A percentile compares a stretch with the other conserved stretches of the same genome.
Conservation (phyloP, 495 filamentous ascomycete species). For the Tuber umbilicatum region DNA sequence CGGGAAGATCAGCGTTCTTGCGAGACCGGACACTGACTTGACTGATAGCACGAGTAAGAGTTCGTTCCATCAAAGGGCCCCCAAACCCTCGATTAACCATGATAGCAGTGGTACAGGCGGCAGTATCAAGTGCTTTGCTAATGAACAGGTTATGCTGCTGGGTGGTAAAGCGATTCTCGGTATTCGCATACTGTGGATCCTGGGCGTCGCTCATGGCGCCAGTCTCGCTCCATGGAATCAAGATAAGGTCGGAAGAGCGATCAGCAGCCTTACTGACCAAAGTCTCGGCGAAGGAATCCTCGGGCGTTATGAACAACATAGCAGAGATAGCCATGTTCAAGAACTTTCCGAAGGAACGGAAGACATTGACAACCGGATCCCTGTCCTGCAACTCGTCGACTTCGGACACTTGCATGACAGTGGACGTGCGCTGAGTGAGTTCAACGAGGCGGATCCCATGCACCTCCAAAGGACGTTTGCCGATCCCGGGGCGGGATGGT, state of each 20-base stretch:
- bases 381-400: constrained; percentile 65
- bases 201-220: constrained; percentile 62
- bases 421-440: constrained; percentile 85
- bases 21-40: constrained; percentile 45
- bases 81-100: constrained; percentile 72
- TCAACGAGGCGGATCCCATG: constrained; percentile 81
- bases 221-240: constrained; percentile 89
- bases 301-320: constrained; percentile 67
- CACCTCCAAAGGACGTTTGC: constrained; percentile 60
- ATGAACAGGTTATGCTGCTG: constrained; percentile 61
- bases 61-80: constrained; percentile 45
- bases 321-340: constrained; percentile 79
- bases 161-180: constrained; percentile 50
- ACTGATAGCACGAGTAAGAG: constrained; percentile 41
- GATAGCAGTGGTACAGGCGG: constrained; percentile 66
- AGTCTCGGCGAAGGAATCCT: constrained; percentile 69
- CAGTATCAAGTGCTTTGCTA: constrained; percentile 53
- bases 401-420: constrained; percentile 90
- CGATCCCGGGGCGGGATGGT: constrained; percentile 24
- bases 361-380: constrained; percentile 89
- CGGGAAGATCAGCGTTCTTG: constrained; percentile 49
- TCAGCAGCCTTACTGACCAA: constrained; percentile 62
- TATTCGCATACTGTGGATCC: constrained; percentile 21
- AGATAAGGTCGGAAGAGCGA: constrained; percentile 65
- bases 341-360: constrained; percentile 78